These are phyloP conservation scores for Hypoxylon intermedium DNA, from an alignment of 495 filamentous ascomycete species.

Conservation along the genomic window DNA sequence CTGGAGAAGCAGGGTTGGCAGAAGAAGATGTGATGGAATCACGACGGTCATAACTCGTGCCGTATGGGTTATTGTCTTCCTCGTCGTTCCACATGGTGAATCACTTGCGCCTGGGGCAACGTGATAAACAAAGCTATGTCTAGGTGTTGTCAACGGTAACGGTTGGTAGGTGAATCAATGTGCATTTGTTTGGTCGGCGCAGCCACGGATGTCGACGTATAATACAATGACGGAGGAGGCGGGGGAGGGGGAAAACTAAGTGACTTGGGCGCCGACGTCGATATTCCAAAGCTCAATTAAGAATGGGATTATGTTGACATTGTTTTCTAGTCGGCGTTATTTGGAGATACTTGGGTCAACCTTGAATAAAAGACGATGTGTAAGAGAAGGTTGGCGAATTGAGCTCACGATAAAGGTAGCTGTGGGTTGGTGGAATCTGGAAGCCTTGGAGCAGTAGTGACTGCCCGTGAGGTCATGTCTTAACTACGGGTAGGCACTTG, in stretches of 20 bases:
- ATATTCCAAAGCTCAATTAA: slow-evolving; percentile 8
- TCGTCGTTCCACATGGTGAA: slow-evolving; percentile 83
- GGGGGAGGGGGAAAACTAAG: slow-evolving; percentile 29
- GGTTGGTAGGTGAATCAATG: slow-evolving; percentile 7
- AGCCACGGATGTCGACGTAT: slow-evolving; percentile 3
- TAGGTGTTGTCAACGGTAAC: neutral
- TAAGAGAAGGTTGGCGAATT: slow-evolving; percentile 2
- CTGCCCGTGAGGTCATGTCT: slow-evolving; percentile 38
- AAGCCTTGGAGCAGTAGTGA: slow-evolving; percentile 27
- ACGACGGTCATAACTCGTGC: slow-evolving; percentile 79
- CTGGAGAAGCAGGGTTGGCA: slow-evolving; percentile 68
- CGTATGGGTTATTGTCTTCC: slow-evolving; percentile 89
- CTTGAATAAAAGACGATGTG: slow-evolving; percentile 7
- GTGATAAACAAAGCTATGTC: slow-evolving; percentile 27
- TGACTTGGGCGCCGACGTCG: slow-evolving; percentile 3
- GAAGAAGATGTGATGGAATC: slow-evolving; percentile 79
- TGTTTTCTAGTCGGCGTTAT: neutral
- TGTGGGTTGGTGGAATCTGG: slow-evolving; percentile 29
- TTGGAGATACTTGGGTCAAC: slow-evolving; percentile 2
- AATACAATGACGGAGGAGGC: slow-evolving; percentile 18
- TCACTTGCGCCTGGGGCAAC: slow-evolving; percentile 11
- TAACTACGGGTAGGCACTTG: slow-evolving; percentile 25
- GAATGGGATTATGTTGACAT: neutral
- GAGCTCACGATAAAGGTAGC: slow-evolving; percentile 9
- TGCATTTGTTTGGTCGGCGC: neutral